Evolutionary conservation across 768 basidiomycete genomes (phyloP).

Genomic region (Chalciporus piperatus): DNA sequence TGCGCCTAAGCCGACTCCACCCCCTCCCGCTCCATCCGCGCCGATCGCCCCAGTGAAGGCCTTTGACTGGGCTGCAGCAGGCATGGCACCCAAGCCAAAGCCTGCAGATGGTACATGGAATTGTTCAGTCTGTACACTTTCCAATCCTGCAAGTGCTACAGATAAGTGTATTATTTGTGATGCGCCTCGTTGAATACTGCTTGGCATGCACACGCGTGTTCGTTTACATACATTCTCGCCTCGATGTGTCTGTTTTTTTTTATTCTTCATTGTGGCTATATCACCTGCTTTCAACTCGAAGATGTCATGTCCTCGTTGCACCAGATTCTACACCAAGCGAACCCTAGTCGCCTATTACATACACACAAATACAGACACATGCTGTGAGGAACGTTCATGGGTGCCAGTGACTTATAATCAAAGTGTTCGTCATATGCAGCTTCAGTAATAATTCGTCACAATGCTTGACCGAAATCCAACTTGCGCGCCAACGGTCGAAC

Average conservation of each 20-base stretch:
- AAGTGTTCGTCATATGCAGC: background rate
- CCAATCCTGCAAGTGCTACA: constrained; percentile 42
- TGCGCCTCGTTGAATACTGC: constrained; percentile 31
- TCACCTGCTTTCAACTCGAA: constrained; percentile 2
- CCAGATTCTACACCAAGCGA: background rate
- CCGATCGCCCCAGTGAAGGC: constrained; percentile 11
- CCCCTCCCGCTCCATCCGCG: background rate
- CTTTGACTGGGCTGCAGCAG: constrained; percentile 42
- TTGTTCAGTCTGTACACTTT: constrained; percentile 40
- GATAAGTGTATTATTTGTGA: constrained; percentile 55
- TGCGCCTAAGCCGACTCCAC: background rate
- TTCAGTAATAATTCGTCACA: constrained; percentile 2
- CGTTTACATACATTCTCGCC: background rate
- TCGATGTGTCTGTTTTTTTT: constrained; percentile 4
- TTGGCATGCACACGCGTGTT: background rate
- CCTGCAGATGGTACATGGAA: constrained; percentile 32
- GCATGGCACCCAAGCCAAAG: constrained; percentile 29
- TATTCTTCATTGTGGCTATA: constrained; percentile 13
- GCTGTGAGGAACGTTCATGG: background rate
- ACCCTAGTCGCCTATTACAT: constrained; percentile 7
- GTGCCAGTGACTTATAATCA: background rate
- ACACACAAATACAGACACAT: constrained; percentile 1
- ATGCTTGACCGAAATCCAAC: constrained; percentile 63
- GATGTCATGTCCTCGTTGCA: background rate
- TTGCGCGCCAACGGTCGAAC: constrained; percentile 63